Evolutionary conservation across 257 asterid genomes (phyloP).

Genomic region (Scutellaria baicalensis): DNA sequence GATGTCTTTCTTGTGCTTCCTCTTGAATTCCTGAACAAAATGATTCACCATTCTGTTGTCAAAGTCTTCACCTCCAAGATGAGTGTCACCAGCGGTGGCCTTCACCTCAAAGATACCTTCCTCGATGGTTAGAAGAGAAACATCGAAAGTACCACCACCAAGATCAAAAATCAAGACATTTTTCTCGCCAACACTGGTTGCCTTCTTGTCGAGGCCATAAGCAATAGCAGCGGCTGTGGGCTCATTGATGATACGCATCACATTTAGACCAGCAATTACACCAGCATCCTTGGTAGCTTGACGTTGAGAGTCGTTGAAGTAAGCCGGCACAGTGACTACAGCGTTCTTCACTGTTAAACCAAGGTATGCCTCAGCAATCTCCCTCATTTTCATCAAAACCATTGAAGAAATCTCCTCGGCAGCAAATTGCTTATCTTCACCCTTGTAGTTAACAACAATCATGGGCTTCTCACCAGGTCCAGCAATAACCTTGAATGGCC

Average conservation of each 20-base stretch:
- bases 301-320: slow-evolving; percentile 48
- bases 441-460: slow-evolving; percentile 43
- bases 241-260: slow-evolving; percentile 43
- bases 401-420: slow-evolving; percentile 56
- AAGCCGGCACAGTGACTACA: slow-evolving; percentile 51
- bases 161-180: slow-evolving; percentile 48
- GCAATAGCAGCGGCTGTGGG: slow-evolving; percentile 58
- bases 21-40: slow-evolving; percentile 77
- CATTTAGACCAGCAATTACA: slow-evolving; percentile 46
- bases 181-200: slow-evolving; percentile 52
- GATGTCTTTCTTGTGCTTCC: slow-evolving; percentile 79
- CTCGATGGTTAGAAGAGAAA: slow-evolving; percentile 50
- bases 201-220: slow-evolving; percentile 53
- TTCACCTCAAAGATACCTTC: slow-evolving; percentile 60
- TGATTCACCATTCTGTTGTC: slow-evolving; percentile 82
- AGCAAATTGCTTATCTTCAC: slow-evolving; percentile 48
- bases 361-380: slow-evolving; percentile 47
- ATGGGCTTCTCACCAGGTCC: slow-evolving; percentile 50
- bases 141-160: slow-evolving; percentile 56
- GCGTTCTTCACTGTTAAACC: slow-evolving; percentile 41
- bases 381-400: slow-evolving; percentile 52
- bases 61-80: slow-evolving; percentile 52
- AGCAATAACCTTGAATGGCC: slow-evolving; percentile 41
- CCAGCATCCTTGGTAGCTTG: slow-evolving; percentile 58
- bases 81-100: slow-evolving; percentile 65